These are phyloP conservation scores for Eutypella sp. DNA, from an alignment of 2,329 filamentous ascomycete genomes.

Conservation along the genomic window DNA sequence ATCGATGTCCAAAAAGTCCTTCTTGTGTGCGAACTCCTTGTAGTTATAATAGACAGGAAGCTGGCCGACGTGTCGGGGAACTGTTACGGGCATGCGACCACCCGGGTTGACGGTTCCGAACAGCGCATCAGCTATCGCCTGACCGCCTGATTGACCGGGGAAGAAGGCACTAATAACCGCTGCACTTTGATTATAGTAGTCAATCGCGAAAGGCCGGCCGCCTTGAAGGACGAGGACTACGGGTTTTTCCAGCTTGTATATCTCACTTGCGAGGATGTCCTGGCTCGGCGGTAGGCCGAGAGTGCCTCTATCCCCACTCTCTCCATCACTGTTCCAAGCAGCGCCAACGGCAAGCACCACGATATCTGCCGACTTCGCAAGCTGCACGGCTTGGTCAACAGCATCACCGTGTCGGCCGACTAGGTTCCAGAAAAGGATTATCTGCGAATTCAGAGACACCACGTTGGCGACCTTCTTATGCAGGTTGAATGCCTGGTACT, in stretches of 20 bases:
- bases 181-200: conserved; percentile 32
- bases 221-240: conserved; percentile 37
- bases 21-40: conserved; percentile 23
- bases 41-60: conserved; percentile 32
- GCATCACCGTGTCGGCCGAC: conserved; percentile 29
- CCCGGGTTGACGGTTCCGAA: conserved; percentile 29
- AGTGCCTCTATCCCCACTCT: conserved; percentile 35
- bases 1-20: conserved; percentile 26
- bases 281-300: conserved; percentile 33
- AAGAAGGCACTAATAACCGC: conserved; percentile 36
- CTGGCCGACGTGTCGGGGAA: conserved; percentile 30
- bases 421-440: conserved; percentile 41
- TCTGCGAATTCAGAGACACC: conserved; percentile 35
- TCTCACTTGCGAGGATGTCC: conserved; percentile 29
- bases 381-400: conserved; percentile 27
- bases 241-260: conserved; percentile 34
- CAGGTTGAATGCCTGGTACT: conserved; percentile 38
- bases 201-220: conserved; percentile 36
- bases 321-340: conserved; percentile 41
- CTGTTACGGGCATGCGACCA: conserved; percentile 28
- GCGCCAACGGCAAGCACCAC: conserved; percentile 36
- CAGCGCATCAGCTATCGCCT: conserved; percentile 30
- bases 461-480: conserved; percentile 34
- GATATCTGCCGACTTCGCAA: conserved; percentile 32
- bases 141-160: conserved; percentile 28